Conservation (phyloP, 495 filamentous ascomycete species). For the Penicillium paradoxum region DNA sequence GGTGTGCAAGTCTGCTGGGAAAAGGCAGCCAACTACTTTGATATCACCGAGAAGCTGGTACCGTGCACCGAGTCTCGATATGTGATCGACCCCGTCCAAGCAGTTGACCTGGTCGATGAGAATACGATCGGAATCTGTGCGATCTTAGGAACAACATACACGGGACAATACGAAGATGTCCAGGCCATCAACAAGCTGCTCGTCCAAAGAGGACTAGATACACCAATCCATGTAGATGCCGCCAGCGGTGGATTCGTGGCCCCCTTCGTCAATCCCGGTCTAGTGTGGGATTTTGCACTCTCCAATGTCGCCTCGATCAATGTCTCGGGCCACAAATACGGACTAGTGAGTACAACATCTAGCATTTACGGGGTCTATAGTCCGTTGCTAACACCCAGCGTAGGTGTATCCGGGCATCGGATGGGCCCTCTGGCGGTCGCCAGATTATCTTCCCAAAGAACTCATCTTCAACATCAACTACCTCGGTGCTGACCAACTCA, state of each 20-base stretch:
- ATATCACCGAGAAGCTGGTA: slow-evolving; percentile 79
- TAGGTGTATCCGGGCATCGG: slow-evolving; percentile 78
- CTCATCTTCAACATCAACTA: slow-evolving; percentile 97
- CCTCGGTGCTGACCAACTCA: slow-evolving; percentile 82
- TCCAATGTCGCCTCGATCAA: slow-evolving; percentile 88
- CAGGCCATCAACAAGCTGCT: slow-evolving; percentile 80
- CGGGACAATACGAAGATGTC: slow-evolving; percentile 86
- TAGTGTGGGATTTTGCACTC: slow-evolving; percentile 81
- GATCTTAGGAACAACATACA: slow-evolving; percentile 85
- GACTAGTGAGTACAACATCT: slow-evolving; percentile 28
- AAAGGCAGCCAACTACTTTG: slow-evolving; percentile 86
- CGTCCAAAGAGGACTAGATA: slow-evolving; percentile 59
- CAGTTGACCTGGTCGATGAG: slow-evolving; percentile 76
- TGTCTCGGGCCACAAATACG: slow-evolving; percentile 84
- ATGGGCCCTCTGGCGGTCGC: slow-evolving; percentile 81
- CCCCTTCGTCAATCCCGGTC: slow-evolving; percentile 74
- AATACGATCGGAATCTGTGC: slow-evolving; percentile 88
- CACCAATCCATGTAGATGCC: slow-evolving; percentile 84
- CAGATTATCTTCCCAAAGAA: slow-evolving; percentile 75
- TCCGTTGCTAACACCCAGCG: not conserved
- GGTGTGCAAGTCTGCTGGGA: slow-evolving; percentile 94
- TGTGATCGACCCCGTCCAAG: slow-evolving; percentile 77
- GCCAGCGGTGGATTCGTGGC: slow-evolving; percentile 84
- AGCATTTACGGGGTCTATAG: no score
- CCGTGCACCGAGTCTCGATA: slow-evolving; percentile 75